A percentile compares a stretch with the other conserved stretches of the same genome.
Evolutionary conservation across 2,329 filamentous ascomycete genomes (phyloP).

Genomic region (Alternaria triticimaculans): DNA sequence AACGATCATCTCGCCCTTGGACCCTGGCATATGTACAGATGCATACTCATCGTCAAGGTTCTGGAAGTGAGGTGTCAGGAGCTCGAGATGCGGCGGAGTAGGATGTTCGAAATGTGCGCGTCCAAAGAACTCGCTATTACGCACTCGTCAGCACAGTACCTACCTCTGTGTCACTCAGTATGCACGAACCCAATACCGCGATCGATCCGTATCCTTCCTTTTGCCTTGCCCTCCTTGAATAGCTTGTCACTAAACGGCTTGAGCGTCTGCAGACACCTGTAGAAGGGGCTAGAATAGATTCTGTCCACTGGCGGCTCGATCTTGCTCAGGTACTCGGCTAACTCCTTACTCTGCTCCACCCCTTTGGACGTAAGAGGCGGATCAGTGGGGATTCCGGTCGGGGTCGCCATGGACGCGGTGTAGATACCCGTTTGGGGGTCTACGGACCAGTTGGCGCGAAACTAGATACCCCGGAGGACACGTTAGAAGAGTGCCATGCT

Average conservation of each 20-base stretch:
- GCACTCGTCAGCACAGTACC: background rate
- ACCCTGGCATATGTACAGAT: constrained; percentile 70
- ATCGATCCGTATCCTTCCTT: constrained; percentile 58
- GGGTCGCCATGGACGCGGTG: constrained; percentile 69
- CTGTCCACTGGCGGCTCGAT: constrained; percentile 72
- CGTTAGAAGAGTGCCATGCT: constrained; percentile 28
- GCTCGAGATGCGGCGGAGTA: constrained; percentile 68
- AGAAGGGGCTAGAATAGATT: constrained; percentile 68
- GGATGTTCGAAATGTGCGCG: constrained; percentile 86
- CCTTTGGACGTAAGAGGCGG: constrained; percentile 87
- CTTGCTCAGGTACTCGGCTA: constrained; percentile 68
- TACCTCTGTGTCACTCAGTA: background rate
- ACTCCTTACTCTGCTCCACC: constrained; percentile 79
- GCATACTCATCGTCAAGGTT: constrained; percentile 63
- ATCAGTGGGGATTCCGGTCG: constrained; percentile 87
- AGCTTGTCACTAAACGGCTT: constrained; percentile 47
- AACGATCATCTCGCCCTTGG: constrained; percentile 78
- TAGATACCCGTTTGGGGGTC: constrained; percentile 82
- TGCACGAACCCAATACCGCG: constrained; percentile 58
- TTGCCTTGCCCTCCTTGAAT: constrained; percentile 36
- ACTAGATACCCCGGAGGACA: constrained; percentile 56
- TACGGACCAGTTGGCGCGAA: constrained; percentile 88
- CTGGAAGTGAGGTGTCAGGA: constrained; percentile 72
- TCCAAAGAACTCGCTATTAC: constrained; percentile 80
- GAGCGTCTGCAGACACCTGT: constrained; percentile 49